Conservation (phyloP, 176 grass and related monocot genomes). For the Aegilops umbellulata region DNA sequence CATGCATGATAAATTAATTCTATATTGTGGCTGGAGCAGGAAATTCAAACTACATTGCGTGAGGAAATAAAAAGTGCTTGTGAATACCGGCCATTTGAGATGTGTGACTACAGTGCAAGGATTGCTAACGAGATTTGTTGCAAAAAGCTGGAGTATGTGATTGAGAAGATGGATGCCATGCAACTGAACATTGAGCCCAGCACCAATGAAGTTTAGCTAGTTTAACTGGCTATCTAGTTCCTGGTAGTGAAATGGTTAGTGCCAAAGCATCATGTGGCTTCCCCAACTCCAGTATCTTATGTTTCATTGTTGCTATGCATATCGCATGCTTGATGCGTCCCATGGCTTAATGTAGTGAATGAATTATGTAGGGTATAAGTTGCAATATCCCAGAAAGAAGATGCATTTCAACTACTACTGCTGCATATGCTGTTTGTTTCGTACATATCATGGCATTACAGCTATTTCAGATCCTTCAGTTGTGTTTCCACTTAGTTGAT, state of each 20-base stretch:
- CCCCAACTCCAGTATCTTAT: background rate
- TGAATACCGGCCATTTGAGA: conserved; percentile 79
- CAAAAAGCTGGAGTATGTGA: conserved; percentile 82
- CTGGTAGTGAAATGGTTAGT: conserved; percentile 6
- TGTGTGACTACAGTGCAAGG: conserved; percentile 82
- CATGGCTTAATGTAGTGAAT: too few species aligned
- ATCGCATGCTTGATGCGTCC: too few species aligned
- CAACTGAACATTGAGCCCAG: conserved; percentile 58
- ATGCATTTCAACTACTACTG: background rate
- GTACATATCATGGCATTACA: background rate
- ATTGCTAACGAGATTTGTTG: conserved; percentile 88
- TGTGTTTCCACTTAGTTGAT: background rate
- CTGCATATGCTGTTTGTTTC: background rate
- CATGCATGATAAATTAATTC: background rate
- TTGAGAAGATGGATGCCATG: conserved; percentile 73
- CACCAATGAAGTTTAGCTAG: conserved; percentile 12
- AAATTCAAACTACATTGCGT: conserved; percentile 79
- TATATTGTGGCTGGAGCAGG: conserved; percentile 41
- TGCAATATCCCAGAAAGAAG: background rate
- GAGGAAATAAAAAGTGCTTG: conserved; percentile 91
- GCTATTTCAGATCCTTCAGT: background rate
- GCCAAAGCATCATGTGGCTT: background rate
- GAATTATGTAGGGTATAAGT: background rate
- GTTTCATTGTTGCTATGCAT: background rate
- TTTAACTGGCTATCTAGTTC: background rate